Percentiles rank a stretch among this genome's conserved stretches.
These are phyloP conservation scores for Epithele typhae DNA, from an alignment of 768 basidiomycete genomes.

Conservation along the genomic window DNA sequence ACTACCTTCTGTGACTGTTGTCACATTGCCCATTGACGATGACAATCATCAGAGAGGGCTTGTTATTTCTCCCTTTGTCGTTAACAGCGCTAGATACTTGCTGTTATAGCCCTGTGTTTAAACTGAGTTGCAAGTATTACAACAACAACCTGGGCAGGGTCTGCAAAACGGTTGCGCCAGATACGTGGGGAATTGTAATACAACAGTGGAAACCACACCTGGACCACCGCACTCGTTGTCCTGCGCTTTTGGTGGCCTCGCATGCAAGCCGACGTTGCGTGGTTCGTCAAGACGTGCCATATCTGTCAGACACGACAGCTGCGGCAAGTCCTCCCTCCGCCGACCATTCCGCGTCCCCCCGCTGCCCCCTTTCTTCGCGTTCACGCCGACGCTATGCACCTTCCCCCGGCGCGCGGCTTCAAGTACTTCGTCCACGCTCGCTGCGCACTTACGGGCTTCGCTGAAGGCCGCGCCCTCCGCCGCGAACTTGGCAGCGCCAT, in stretches of 20 bases:
- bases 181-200: no score
- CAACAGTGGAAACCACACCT: no score
- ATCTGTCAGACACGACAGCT: slow-evolving; percentile 30
- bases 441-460: slow-evolving; percentile 29
- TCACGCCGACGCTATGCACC: slow-evolving; percentile 38
- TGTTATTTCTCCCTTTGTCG: no score
- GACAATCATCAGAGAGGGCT: no score
- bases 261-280: slow-evolving; percentile 14
- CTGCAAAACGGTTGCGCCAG: no score
- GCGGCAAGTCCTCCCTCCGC: slow-evolving; percentile 20
- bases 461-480: slow-evolving; percentile 26
- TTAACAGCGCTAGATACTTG: no score
- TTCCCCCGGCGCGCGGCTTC: slow-evolving; percentile 33
- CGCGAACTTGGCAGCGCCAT: slow-evolving; percentile 25
- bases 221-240: no score
- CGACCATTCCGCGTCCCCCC: slow-evolving; percentile 16
- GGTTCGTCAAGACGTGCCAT: slow-evolving; percentile 30
- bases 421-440: slow-evolving; percentile 36
- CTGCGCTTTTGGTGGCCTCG: slow-evolving; percentile 25
- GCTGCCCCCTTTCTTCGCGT: slow-evolving; percentile 29
- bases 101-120: no score
- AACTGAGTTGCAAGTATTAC: no score
- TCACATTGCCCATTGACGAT: no score
- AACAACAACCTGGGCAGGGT: no score
- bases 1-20: no score